Base-by-base conservation (phyloP, 2,329 filamentous ascomycete species). In the Lasiodiplodia gonubiensis region DNA sequence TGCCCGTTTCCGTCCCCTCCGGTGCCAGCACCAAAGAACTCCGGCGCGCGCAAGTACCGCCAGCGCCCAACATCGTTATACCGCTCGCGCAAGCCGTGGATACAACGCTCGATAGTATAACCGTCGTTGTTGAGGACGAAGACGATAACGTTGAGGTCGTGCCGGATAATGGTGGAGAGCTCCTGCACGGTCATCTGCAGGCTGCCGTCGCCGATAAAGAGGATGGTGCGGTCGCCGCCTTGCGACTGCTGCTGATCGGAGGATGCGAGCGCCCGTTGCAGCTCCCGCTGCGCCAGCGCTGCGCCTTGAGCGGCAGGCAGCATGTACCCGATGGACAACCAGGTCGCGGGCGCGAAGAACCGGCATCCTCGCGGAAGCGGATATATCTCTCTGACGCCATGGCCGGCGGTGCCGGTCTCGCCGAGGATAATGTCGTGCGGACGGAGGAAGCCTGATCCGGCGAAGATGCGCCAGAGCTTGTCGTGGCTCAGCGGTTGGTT, bases 261-360 rank as follows among this genome's bases (percentile, higher is more conserved):
- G 5, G 30, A 37, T 23, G 33, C n/a, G n/a, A 33, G 30, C 7
- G 27, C 27, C 16, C 14, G 5, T 37, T 37, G 5, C 16, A 39
- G 5, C 4, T 60, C 55, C 2, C 55, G 23, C 16, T 33, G 55
- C 55, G 67, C 72, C 37, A 88, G 77, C 0, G 84, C 82, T 0
- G 85, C 85, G 2, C 87, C 87, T 25, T 86, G 81, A 3, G 84
- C 82, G 1, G 85, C 86, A 1, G 85, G 84, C 0, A 89, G 81
- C 77, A 87, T 88, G 76, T 87, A 88, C 0, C 86, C 86, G 66
- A 88, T 88, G 0, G 85, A 88, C 2, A 86, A 79, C 85, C 86
- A 89, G 39, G 85, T 87, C 0, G 84, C 83, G 6, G 81, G 82
- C 4, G 80, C 80, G 69, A 89, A 83, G 27, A 83, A 76, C 3